Conservation (phyloP, 139 green algal genomes). For the Mychonastes homosphaera region DNA sequence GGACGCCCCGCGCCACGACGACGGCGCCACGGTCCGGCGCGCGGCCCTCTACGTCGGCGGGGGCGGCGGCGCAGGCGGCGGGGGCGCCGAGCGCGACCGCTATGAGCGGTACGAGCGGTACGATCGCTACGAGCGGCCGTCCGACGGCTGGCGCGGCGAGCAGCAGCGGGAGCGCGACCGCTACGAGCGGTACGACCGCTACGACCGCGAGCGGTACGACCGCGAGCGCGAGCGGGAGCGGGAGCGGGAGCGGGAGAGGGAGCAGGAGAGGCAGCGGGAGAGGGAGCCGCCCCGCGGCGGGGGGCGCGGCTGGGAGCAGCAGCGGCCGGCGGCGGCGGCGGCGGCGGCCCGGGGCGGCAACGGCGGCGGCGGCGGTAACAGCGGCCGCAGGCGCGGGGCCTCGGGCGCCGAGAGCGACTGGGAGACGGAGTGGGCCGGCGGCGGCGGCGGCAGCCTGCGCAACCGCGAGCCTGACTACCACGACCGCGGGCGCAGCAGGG, state of each 20-base stretch:
- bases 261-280: not conserved
- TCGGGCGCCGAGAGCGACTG: not conserved
- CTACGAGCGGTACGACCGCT: not conserved
- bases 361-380: not conserved
- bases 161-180: slow-evolving; percentile 29
- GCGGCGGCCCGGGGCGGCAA: not conserved
- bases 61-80: too few relatives aligned
- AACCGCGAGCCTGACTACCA: not conserved
- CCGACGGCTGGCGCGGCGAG: slow-evolving; percentile 27
- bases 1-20: too few relatives aligned
- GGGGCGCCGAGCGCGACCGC: too few relatives aligned
- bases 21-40: too few relatives aligned
- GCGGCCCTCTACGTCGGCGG: too few relatives aligned
- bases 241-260: slow-evolving; percentile 13
- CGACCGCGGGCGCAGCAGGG: too few relatives aligned
- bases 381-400: not conserved
- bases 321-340: not conserved
- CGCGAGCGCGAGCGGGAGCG: slow-evolving; percentile 9
- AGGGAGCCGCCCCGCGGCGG: not conserved
- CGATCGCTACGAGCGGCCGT: not conserved
- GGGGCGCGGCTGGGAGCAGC: not conserved
- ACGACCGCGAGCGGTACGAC: slow-evolving; percentile 13
- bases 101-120: not conserved
- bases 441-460: too few relatives aligned
- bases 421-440: not conserved